phyloP scores from a whole-genome alignment of 2,329 filamentous ascomycete species.

The Ophiostoma australiae region DNA sequence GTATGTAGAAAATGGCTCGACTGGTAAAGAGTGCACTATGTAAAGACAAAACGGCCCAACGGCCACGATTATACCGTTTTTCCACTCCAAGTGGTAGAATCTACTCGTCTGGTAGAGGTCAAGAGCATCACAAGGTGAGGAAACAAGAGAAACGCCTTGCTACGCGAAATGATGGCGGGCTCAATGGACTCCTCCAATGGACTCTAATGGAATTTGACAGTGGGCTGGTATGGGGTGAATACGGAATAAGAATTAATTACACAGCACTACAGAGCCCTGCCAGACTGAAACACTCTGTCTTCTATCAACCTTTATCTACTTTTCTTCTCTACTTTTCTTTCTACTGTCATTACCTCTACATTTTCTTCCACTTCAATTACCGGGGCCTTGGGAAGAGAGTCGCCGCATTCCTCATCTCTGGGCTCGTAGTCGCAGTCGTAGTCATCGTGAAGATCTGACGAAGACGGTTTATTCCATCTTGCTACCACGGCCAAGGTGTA shows the following conservation, averaged over 20 bases:
- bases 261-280: background rate
- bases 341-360: background rate
- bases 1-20: background rate
- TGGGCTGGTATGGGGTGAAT: background rate
- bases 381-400: conserved; percentile 12
- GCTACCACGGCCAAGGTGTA: background rate
- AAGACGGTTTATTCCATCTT: background rate
- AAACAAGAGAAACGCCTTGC: background rate
- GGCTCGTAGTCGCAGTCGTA: background rate
- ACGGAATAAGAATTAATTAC: background rate
- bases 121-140: background rate
- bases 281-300: background rate
- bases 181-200: background rate
- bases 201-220: background rate
- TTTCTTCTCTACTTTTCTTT: background rate
- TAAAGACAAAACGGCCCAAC: background rate
- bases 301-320: background rate
- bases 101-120: background rate
- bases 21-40: background rate
- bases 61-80: background rate
- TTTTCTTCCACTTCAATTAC: conserved; percentile 11
- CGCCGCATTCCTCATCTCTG: background rate
- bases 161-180: conserved; percentile 1
- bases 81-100: background rate
- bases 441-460: background rate